Evolutionary conservation across 495 filamentous ascomycete genomes (phyloP), one percentile per base, ranked within the genome.

Genomic region (Daldinia grandis): DNA sequence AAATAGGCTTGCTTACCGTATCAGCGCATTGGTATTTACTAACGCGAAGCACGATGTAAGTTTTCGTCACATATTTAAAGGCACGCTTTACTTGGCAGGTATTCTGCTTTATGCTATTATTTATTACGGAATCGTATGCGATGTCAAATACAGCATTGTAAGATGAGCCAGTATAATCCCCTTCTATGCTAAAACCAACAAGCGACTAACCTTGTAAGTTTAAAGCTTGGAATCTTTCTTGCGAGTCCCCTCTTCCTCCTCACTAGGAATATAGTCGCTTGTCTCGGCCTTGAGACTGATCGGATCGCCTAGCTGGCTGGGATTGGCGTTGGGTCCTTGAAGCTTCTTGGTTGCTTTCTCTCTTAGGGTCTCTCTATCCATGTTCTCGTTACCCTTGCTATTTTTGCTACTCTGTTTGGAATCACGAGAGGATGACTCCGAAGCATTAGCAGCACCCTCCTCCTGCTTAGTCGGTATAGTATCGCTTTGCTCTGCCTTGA

Each of bases 261-360:
- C 58, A 2, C 49, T 19, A 1, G 71, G 68, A n/a, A 65, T 27
- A n/a, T 68, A 49, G 9, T 65, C 58, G 55, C 50, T 77, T 27
- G 78, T 82, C 72, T 84, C 82, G 31, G 78, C 77, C 35, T 82
- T 81, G 19, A 83, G 69, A 35, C 76, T 78, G 63, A 79, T 76
- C 8, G 80, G 80, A 62, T 83, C 82, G 53, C 79, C 80, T 6
- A 82, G 69, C 62, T 77, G 76, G 58, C 75, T 79, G 21, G 81
- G 80, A 62, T 82, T 83, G 53, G 79, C 78, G 8, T 78, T 40
- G 7, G 71, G 64, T 56, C 79, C 78, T 49, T 77, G 70, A 12
- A 78, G 69, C 28, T 82, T 81, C 50, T 80, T 77, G 42, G 72
- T 76, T 15, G 77, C 76, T 40, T 74, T 77, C 66, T 75, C 74